phyloP scores from a whole-genome alignment of 1,139 yeast species.

The Saccharomyces hybrid region DNA sequence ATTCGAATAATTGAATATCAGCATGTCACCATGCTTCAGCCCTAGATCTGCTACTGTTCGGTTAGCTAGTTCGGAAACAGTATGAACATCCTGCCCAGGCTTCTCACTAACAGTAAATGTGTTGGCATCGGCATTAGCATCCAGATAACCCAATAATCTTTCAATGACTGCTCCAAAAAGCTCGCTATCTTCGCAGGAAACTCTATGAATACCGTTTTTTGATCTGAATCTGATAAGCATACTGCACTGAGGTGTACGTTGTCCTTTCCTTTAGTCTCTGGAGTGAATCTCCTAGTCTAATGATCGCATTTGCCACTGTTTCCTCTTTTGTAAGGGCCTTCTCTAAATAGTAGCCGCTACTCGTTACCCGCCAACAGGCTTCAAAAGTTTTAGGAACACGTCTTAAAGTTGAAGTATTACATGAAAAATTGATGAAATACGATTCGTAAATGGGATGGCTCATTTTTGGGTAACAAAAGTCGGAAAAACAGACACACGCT shows the following conservation, averaged over 20 bases:
- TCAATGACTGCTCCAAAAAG: constrained; percentile 45
- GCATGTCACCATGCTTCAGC: constrained; percentile 76
- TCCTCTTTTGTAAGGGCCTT: not conserved
- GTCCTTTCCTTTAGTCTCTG: not conserved
- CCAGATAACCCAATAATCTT: constrained; percentile 30
- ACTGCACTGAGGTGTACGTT: not conserved
- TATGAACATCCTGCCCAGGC: constrained; percentile 46
- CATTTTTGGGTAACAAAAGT: not conserved
- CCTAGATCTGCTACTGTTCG: constrained; percentile 48
- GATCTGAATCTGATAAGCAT: constrained; percentile 72
- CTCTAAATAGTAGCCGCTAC: not conserved
- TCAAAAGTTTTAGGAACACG: not conserved
- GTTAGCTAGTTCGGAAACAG: constrained; percentile 39
- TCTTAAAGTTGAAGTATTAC: constrained; percentile 10
- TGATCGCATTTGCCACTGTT: not conserved
- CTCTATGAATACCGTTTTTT: constrained; percentile 74
- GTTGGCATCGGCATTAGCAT: constrained; percentile 20
- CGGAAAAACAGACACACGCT: not conserved
- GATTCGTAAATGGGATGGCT: constrained; percentile 5
- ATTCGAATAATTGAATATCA: constrained; percentile 48
- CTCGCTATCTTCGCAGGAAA: constrained; percentile 44
- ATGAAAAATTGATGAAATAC: constrained; percentile 3
- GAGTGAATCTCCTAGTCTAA: not conserved
- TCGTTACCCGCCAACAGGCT: not conserved
- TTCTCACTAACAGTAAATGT: constrained; percentile 35